Evolutionary conservation across 768 basidiomycete species (phyloP).

Genomic region (Kwoniella botswanensis): DNA sequence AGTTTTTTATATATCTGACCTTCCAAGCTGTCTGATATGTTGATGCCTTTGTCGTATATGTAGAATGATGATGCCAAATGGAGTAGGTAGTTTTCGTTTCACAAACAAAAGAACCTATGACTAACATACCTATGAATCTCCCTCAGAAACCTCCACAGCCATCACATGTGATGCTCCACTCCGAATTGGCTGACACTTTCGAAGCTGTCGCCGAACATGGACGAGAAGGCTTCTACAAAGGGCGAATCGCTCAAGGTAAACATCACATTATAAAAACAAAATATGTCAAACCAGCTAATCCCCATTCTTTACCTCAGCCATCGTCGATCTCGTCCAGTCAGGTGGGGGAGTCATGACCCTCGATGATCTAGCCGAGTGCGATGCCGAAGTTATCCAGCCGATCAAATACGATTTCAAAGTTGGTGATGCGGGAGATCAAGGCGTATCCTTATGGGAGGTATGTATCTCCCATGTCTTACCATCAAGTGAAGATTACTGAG

Average conservation of each 20-base stretch:
- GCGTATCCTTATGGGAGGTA: conserved; percentile 91
- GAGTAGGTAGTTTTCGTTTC: conserved; percentile 47
- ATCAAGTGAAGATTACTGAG: background rate
- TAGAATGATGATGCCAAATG: conserved; percentile 56
- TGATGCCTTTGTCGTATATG: too few species aligned
- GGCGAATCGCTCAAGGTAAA: conserved; percentile 82
- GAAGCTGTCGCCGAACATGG: conserved; percentile 77
- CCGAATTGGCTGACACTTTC: conserved; percentile 83
- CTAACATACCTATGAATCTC: conserved; percentile 31
- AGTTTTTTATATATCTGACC: conserved; percentile 15
- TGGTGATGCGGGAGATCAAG: conserved; percentile 64
- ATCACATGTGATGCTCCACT: conserved; percentile 80
- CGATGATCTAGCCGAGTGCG: conserved; percentile 85
- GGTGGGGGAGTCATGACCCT: conserved; percentile 92
- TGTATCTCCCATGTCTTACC: conserved; percentile 25
- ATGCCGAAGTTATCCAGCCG: conserved; percentile 79
- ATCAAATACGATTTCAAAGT: conserved; percentile 78
- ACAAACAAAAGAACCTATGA: too few species aligned
- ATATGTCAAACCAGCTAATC: too few species aligned
- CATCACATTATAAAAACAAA: conserved; percentile 56
- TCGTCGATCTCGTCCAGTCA: conserved; percentile 68
- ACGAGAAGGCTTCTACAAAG: conserved; percentile 92
- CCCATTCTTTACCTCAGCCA: conserved; percentile 25
- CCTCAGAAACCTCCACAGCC: conserved; percentile 66
- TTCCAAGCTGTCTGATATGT: background rate